A percentile compares a stretch with the other conserved stretches of the same genome.
Conservation (phyloP, 148 eudicot species). For the Fagopyrum tataricum region DNA sequence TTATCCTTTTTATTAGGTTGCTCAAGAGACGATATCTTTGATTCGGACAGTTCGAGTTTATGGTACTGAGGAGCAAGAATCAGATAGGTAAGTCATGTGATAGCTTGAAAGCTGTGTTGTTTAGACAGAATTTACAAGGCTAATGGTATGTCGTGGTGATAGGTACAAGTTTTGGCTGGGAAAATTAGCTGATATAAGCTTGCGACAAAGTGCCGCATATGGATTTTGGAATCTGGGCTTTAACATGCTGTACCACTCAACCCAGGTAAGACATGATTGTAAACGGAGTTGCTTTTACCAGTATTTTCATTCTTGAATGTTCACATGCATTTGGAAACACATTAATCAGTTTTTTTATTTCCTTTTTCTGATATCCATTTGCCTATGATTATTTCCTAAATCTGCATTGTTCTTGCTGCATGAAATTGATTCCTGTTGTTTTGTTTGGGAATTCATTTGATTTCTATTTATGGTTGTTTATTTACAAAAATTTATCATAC, state of each 20-base stretch:
- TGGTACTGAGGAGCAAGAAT: conserved; percentile 88
- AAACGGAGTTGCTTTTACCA: not conserved
- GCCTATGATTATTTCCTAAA: not conserved
- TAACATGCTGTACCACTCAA: conserved; percentile 82
- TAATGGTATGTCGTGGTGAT: conserved; percentile 16
- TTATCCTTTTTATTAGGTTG: conserved; percentile 46
- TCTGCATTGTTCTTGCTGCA: not conserved
- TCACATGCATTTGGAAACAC: not conserved
- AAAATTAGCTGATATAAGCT: conserved; percentile 77
- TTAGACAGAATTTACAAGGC: conserved; percentile 7
- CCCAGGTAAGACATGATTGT: conserved; percentile 52
- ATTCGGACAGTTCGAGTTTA: conserved; percentile 97
- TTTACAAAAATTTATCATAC: not conserved
- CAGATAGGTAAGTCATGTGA: conserved; percentile 48
- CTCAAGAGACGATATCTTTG: conserved; percentile 92
- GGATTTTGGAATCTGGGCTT: conserved; percentile 93
- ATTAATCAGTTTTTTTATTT: not conserved
- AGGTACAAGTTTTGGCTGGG: conserved; percentile 81
- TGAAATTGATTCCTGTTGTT: not conserved
- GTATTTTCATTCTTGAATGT: not conserved
- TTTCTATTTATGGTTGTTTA: not conserved
- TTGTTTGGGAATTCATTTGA: not conserved
- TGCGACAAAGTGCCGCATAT: conserved; percentile 91
- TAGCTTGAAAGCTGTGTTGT: not conserved
- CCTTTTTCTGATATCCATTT: not conserved